A percentile compares a stretch with the other conserved stretches of the same genome.
Evolutionary conservation across 306 rosid species (phyloP).

Genomic region (Prinsepia uniflora): DNA sequence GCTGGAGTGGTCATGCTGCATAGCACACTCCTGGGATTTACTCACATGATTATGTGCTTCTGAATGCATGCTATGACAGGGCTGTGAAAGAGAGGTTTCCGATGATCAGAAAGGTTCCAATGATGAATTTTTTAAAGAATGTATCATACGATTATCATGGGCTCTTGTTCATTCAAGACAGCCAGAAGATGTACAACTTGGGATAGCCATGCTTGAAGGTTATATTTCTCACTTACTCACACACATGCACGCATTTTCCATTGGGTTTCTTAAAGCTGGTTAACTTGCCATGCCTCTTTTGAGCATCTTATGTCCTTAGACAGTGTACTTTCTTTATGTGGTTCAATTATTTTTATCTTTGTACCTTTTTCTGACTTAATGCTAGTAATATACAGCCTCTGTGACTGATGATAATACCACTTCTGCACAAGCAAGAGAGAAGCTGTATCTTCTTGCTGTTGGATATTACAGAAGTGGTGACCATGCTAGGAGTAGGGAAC

Average conservation of each 20-base stretch:
- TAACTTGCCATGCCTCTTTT: not conserved
- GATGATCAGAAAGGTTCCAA: slow-evolving; percentile 58
- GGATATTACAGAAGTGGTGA: slow-evolving; percentile 77
- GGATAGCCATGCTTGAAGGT: slow-evolving; percentile 95
- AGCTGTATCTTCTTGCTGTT: slow-evolving; percentile 80
- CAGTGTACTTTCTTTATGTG: not conserved
- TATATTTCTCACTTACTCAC: not conserved
- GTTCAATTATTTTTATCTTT: not conserved
- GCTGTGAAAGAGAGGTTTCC: slow-evolving; percentile 80
- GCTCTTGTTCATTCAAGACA: slow-evolving; percentile 89
- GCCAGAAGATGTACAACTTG: slow-evolving; percentile 80
- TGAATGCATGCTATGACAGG: slow-evolving; percentile 39
- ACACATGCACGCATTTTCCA: not conserved
- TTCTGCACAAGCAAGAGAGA: slow-evolving; percentile 68
- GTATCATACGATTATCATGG: slow-evolving; percentile 82
- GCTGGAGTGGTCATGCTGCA: not conserved
- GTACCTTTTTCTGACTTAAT: slow-evolving; percentile 4
- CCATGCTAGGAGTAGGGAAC: slow-evolving; percentile 60
- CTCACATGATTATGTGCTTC: slow-evolving; percentile 1
- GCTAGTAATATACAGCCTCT: slow-evolving; percentile 52
- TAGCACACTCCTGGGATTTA: not conserved
- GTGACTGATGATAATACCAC: slow-evolving; percentile 30
- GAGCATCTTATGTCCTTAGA: not conserved
- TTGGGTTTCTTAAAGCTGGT: not conserved
- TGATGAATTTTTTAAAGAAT: slow-evolving; percentile 53